Base-by-base conservation (phyloP, 2,329 filamentous ascomycete genomes). In the Sporothrix pseudoabietina region DNA sequence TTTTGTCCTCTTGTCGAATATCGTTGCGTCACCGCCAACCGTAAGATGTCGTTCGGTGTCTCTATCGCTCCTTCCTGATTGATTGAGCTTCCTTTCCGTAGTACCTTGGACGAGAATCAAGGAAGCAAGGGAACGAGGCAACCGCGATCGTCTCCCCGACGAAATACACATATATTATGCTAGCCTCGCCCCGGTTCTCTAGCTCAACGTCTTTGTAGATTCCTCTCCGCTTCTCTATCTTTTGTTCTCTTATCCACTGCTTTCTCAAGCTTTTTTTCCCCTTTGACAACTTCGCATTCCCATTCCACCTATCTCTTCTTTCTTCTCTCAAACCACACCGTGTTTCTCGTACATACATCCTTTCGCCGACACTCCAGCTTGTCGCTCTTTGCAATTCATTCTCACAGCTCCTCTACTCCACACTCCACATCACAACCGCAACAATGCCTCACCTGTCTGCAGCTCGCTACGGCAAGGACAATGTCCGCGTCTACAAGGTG, bases 401-500 rank as follows among this genome's bases (percentile, higher is more conserved):
- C 57, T 68, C 30, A 52, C 47, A 41, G 55, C 39, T 57, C 63
- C 39, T 44, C 57, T n/a, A 68, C 7, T 7, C 44, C 35, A 22
- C 22, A 14, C 39, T 52, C 71, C 55, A 71, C 44, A n/a, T 49
- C 4, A 26, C 57, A 16, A 69, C 47, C 35, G 4, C 57, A 76
- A 81, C 68, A 74, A 90, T 90, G 88, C 83, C 88, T 76, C 81
- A 82, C 77, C 82, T 91, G 75, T 85, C 87, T 74, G 84, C 88
- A 79, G 92, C 92, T 78, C 90, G 91, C 80, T 95, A 94, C 82
- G 92, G 92, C 85, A 95, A 99, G 89, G 96, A 98, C 89, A 98
- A 99, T 85, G 92, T 99, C 87, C 94, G 96, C 80, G 90, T 99
- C 79, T 97, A 92, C 89, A 99, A 99, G 84, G 94, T 98, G 79